Evolutionary conservation across 208 protist genomes (phyloP), one percentile per base, ranked within the genome.

Genomic region (Borovskyia barvae): DNA sequence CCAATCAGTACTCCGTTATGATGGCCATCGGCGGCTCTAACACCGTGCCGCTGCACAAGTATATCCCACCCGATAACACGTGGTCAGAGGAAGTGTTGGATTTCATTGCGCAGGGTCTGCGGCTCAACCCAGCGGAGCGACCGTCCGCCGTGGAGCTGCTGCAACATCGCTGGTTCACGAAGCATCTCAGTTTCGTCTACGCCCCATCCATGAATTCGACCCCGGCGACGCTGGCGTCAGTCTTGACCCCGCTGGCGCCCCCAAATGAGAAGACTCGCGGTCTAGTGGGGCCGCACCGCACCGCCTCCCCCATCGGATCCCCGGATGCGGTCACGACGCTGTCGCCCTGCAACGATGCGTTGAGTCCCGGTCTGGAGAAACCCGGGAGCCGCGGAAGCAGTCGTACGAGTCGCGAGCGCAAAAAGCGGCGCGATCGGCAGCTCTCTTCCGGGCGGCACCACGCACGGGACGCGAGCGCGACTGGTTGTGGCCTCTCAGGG

Each of bases 1-100:
- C 58, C 46, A 92, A 85, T 39, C 84, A 89, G 66, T 92, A 86
- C 73, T 49, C 53, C 42, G 73, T 90, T 26, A 90, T 94, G 82
- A 84, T 94, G 77, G 25, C 69, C n/a, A 75, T 94, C 15, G 85
- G 82, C 2, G 59, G 82, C 54, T 68, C 63, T 1, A 57, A 74
- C 20, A 75, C 57, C 7, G 80, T 80, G 40, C 51, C 88, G 9
- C 48, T 80, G 1, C 63, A 72, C 17, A 46, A 69, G 28, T 91
- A 92, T 67, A 74, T 94, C 17, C 88, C 88, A 0, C 49, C 62
- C 29, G 51, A 72, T 36, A 67, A 82, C 41, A 59, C 50, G n/a
- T 87, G 83, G 70, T 87, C 79, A 14, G 15, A 11, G 0, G 61
- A 83, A 42, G 71, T 78, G 26, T 49, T 87, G 0, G 66, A 76